phyloP scores from a whole-genome alignment of 202 grass and related monocot species.

The Elaeis oleifera region DNA sequence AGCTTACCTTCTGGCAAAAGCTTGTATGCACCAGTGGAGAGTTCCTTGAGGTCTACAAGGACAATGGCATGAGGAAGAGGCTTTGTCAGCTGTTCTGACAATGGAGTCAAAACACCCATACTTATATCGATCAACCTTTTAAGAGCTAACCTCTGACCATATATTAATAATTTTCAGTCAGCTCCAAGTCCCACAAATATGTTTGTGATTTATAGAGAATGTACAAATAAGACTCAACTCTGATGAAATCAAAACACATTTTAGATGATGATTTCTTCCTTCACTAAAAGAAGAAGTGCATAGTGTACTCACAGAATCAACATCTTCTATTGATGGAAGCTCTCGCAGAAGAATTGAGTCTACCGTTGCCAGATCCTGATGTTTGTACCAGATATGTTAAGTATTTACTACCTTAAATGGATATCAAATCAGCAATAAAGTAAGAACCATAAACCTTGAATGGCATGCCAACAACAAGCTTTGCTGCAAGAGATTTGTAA shows the following conservation, averaged over 20 bases:
- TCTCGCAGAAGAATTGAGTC: conserved; percentile 95
- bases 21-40: conserved; percentile 69
- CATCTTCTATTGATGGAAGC: conserved; percentile 84
- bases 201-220: no score
- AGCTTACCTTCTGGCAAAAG: conserved; percentile 87
- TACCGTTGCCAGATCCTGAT: conserved; percentile 91
- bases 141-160: conserved; percentile 85
- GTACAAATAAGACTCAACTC: no score
- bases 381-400: conserved; percentile 22
- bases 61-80: conserved; percentile 83
- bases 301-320: conserved; percentile 53
- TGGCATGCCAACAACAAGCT: conserved; percentile 95
- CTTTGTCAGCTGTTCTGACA: conserved; percentile 90
- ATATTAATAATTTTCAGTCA: conserved; percentile 8
- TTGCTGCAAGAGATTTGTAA: conserved; percentile 81
- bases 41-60: conserved; percentile 79
- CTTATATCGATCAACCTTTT: conserved; percentile 98
- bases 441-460: conserved; percentile 77
- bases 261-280: no score
- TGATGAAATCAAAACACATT: no score
- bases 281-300: conserved; percentile 4
- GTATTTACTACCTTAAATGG: conserved; percentile 6
- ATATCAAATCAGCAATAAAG: conserved; percentile 18
- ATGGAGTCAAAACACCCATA: conserved; percentile 77
- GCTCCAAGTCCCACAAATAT: conserved; percentile 9